Evolutionary conservation across 805 yeast species (phyloP).

Genomic region (Sugiyamaella mastotermitis): DNA sequence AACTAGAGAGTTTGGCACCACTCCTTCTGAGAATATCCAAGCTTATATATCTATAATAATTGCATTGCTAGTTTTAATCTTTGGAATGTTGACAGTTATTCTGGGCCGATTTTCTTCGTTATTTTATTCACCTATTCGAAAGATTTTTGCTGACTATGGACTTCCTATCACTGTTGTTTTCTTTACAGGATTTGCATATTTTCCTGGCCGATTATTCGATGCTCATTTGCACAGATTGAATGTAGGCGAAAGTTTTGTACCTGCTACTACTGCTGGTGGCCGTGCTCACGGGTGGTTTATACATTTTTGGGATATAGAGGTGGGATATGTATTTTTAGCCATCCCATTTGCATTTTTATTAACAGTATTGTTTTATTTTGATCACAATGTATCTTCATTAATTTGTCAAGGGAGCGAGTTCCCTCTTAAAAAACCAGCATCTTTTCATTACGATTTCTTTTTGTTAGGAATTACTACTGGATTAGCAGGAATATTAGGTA

Average conservation of each 20-base stretch:
- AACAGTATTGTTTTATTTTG: constrained; percentile 84
- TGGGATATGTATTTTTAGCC: constrained; percentile 78
- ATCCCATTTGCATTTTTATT: constrained; percentile 85
- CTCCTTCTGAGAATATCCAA: constrained; percentile 28
- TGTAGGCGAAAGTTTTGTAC: constrained; percentile 63
- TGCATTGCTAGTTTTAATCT: constrained; percentile 66
- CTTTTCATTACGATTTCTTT: constrained; percentile 90
- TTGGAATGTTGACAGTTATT: constrained; percentile 58
- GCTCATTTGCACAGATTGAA: constrained; percentile 61
- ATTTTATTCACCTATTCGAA: constrained; percentile 54
- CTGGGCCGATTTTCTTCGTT: constrained; percentile 61
- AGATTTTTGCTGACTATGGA: constrained; percentile 77
- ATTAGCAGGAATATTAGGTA: constrained; percentile 76
- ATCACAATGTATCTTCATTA: constrained; percentile 88
- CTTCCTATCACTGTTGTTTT: constrained; percentile 79
- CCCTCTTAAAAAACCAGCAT: constrained; percentile 77
- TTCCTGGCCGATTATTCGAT: constrained; percentile 67
- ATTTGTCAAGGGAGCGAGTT: constrained; percentile 84
- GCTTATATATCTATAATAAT: constrained; percentile 75
- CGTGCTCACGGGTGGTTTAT: constrained; percentile 65
- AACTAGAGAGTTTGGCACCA: constrained; percentile 55
- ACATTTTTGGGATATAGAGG: constrained; percentile 68
- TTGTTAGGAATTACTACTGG: constrained; percentile 84
- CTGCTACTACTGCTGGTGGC: constrained; percentile 43
- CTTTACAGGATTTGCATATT: constrained; percentile 89